These are phyloP conservation scores for Apostasia ramifera DNA, from an alignment of 106 monocot genomes.

Conservation along the genomic window DNA sequence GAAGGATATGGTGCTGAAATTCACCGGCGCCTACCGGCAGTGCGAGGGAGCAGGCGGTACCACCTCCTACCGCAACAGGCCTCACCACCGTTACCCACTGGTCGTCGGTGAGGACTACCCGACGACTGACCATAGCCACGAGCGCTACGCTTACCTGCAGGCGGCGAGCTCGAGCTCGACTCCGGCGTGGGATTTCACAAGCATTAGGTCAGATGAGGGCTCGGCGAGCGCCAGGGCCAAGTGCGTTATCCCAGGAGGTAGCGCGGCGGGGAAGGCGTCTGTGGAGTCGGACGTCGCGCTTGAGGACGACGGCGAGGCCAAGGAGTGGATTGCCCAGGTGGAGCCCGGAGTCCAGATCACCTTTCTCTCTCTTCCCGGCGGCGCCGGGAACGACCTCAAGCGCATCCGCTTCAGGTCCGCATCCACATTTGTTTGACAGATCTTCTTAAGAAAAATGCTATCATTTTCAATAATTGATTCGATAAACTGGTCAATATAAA, in stretches of 20 bases:
- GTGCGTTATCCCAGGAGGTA: constrained; percentile 6
- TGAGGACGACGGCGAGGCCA: constrained; percentile 38
- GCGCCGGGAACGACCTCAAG: constrained; percentile 87
- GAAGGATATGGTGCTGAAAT: constrained; percentile 85
- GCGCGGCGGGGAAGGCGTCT: constrained; percentile 9
- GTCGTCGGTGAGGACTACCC: constrained; percentile 18
- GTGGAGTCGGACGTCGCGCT: constrained; percentile 6
- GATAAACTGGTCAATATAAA: too few species aligned
- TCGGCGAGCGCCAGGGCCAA: neutral
- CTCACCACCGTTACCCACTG: constrained; percentile 17
- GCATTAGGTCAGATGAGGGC: neutral
- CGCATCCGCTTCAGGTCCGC: constrained; percentile 87
- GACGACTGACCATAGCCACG: constrained; percentile 15
- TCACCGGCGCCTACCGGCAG: constrained; percentile 65
- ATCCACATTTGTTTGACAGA: neutral
- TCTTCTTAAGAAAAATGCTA: neutral
- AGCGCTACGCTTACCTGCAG: constrained; percentile 29
- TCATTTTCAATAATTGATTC: too few species aligned
- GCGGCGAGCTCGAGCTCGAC: constrained; percentile 50
- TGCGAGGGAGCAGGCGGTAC: constrained; percentile 25
- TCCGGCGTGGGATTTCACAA: constrained; percentile 72
- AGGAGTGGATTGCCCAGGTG: constrained; percentile 94
- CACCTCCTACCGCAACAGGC: constrained; percentile 25
- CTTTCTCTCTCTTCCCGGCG: constrained; percentile 65
- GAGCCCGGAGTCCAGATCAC: constrained; percentile 94